Evolutionary conservation across 768 basidiomycete species (phyloP).

Genomic region (Asterophora lycoperdoides): DNA sequence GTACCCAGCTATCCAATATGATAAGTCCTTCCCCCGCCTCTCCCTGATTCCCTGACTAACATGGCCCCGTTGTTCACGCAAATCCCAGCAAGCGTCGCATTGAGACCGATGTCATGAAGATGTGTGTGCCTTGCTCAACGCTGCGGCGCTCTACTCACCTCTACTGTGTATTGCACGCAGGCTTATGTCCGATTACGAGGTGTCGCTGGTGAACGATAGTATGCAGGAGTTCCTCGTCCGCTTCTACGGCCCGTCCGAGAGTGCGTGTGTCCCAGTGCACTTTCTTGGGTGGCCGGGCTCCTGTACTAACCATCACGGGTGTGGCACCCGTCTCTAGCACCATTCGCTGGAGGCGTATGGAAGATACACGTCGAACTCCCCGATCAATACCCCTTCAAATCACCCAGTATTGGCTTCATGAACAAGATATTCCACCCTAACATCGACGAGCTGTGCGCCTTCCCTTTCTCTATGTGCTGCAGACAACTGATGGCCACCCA

Average conservation of each 20-base stretch:
- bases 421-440: slow-evolving; percentile 99
- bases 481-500: slow-evolving; percentile 27
- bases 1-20: slow-evolving; percentile 37
- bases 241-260: slow-evolving; percentile 92
- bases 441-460: slow-evolving; percentile 93
- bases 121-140: slow-evolving; percentile 49
- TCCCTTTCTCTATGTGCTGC: slow-evolving; percentile 2
- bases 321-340: slow-evolving; percentile 49
- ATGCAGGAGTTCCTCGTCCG: slow-evolving; percentile 99
- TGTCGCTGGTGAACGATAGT: slow-evolving; percentile 94
- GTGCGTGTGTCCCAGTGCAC: slow-evolving; percentile 58
- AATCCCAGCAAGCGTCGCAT: slow-evolving; percentile 88
- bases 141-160: slow-evolving; percentile 10
- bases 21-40: slow-evolving; percentile 41
- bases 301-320: slow-evolving; percentile 2
- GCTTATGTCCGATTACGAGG: slow-evolving; percentile 98
- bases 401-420: slow-evolving; percentile 98
- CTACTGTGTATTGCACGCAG: slow-evolving; percentile 36
- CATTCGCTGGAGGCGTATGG: slow-evolving; percentile 97
- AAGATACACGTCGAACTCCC: slow-evolving; percentile 99
- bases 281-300: neutral
- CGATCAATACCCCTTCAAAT: slow-evolving; percentile 98
- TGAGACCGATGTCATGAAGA: slow-evolving; percentile 99
- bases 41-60: slow-evolving; percentile 5
- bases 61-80: slow-evolving; percentile 44